Base-by-base conservation (phyloP, 2,329 filamentous ascomycete species). In the Fusarium annulatum region DNA sequence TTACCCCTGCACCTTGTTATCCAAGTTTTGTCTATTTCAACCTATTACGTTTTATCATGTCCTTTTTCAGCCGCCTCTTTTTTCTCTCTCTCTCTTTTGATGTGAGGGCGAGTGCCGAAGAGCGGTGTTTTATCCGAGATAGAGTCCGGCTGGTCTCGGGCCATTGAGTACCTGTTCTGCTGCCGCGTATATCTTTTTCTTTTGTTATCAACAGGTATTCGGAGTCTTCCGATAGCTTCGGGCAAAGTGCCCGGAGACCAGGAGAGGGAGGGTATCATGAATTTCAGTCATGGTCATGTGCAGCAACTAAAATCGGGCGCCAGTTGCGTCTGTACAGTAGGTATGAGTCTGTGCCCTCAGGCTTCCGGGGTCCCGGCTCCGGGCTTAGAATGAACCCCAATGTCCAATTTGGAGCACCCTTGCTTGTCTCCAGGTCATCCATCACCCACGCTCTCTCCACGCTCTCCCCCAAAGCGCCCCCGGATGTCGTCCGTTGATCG, bases 281-380 rank as follows among this genome's bases (percentile, higher is more conserved):
- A 61, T 61, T 67, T 53, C 26, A 38, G n/a, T 41, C 33, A 34
- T 42, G 26, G 46, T 53, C 55, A 67, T 67, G 41, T 67, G 63
- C 64, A 67, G 23, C 16, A 14, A n/a, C 41, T 42, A 41, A 67
- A 49, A 39, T 59, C 42, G 42, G 42, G 56, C 42, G 34, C 42
- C 43, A 23, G 21, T 38, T 62, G 41, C 60, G 51, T 49, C 46
- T 28, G 45, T 52, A 18, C 23, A 51, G 30, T 64, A 26, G 48
- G 34, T 39, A 26, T 41, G 53, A 51, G 58, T 23, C 45, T 48
- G 49, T 67, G 33, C 42, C 62, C 30, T 30, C 11, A 11, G 30
- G 30, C 58, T 74, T 49, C 75, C 69, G 75, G 72, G 71, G 72
- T 64, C 74, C 75, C 75, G 75, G 75, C 59, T 53, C 75, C 73